These are phyloP conservation scores for Begonia fuchsioides DNA, from an alignment of 306 rosid genomes.

Conservation along the genomic window DNA sequence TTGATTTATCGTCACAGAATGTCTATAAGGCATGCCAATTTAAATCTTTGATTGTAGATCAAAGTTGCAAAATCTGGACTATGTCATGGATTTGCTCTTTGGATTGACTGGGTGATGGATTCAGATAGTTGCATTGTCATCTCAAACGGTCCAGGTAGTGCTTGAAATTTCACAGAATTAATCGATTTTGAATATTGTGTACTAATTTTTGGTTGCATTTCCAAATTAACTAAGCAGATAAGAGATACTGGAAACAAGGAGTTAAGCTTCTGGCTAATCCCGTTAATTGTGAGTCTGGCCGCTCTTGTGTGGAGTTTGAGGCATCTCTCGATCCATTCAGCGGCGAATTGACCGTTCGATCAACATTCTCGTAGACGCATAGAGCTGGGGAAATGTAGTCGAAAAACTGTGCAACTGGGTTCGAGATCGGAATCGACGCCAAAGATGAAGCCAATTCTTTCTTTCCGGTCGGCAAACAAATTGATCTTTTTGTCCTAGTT, in stretches of 20 bases:
- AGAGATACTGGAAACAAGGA: conserved; percentile 89
- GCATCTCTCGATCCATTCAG: conserved; percentile 50
- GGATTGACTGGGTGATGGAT: conserved; percentile 96
- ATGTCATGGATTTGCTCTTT: conserved; percentile 73
- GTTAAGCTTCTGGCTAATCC: conserved; percentile 72
- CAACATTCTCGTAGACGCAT: conserved; percentile 20
- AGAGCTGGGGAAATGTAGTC: no score
- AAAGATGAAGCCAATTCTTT: no score
- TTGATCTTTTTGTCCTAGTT: no score
- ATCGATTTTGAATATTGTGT: not conserved
- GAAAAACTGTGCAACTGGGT: no score
- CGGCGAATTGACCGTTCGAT: conserved; percentile 37
- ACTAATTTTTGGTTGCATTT: not conserved
- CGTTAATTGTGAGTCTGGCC: conserved; percentile 25
- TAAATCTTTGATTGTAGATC: conserved; percentile 28
- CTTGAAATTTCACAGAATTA: conserved; percentile 6
- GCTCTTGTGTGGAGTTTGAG: conserved; percentile 36
- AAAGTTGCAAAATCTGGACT: conserved; percentile 40
- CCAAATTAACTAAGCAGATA: conserved; percentile 37
- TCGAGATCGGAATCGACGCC: no score
- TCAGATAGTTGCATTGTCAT: conserved; percentile 37
- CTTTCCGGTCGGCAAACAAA: no score
- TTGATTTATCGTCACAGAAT: no score
- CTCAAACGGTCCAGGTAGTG: conserved; percentile 79
- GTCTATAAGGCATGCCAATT: no score